phyloP scores from a whole-genome alignment of 139 green algal species.

The Chlamydomonas sp. region DNA sequence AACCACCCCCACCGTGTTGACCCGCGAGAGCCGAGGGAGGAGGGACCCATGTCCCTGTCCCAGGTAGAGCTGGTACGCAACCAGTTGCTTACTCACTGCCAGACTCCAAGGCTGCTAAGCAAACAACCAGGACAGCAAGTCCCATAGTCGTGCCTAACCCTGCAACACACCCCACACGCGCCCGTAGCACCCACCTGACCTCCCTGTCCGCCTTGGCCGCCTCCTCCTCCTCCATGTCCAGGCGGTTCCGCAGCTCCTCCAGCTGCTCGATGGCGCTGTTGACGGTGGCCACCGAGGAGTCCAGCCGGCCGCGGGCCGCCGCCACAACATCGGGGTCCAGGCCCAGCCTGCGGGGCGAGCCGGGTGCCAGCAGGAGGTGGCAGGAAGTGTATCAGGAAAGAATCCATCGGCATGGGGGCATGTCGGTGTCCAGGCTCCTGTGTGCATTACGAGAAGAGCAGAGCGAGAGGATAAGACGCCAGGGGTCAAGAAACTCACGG shows the following conservation, averaged over 20 bases:
- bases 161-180: neutral
- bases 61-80: no score
- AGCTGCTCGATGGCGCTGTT: constrained; percentile 58
- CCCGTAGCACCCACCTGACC: constrained; percentile 12
- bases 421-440: neutral
- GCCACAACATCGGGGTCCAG: constrained; percentile 72
- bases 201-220: constrained; percentile 21
- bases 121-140: no score
- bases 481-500: neutral
- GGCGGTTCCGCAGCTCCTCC: constrained; percentile 42
- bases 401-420: neutral
- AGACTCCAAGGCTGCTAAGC: no score
- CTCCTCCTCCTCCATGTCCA: constrained; percentile 37
- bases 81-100: no score
- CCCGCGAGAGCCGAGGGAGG: no score
- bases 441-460: neutral
- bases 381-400: neutral
- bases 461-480: neutral
- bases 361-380: neutral
- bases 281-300: constrained; percentile 39
- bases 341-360: constrained; percentile 68
- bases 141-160: neutral
- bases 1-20: no score
- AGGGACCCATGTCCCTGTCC: no score
- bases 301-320: constrained; percentile 69